A percentile compares a stretch with the other conserved stretches of the same genome.
Conservation (phyloP, 140 eudicot genomes). For the Bidens hawaiensis region DNA sequence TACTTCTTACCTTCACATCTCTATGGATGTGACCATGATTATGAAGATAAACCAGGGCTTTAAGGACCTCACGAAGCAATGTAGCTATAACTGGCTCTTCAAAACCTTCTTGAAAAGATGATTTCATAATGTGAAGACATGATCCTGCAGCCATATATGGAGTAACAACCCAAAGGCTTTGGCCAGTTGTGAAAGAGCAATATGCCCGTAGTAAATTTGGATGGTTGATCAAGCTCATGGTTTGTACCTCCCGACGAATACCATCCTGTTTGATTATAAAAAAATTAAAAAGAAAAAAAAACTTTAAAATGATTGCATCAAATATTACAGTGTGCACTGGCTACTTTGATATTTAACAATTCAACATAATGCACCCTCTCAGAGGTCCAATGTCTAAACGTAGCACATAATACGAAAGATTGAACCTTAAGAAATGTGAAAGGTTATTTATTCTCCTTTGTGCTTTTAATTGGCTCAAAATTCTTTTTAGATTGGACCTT, state of each 20-base stretch:
- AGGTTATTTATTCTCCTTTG: constrained; percentile 2
- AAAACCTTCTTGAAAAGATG: constrained; percentile 87
- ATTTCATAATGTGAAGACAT: constrained; percentile 89
- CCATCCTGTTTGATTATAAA: constrained; percentile 62
- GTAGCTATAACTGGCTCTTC: constrained; percentile 93
- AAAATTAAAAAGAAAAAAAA: not conserved
- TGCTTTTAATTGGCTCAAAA: no score
- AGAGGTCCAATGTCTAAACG: not conserved
- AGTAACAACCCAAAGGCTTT: constrained; percentile 92
- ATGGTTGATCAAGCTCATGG: constrained; percentile 81
- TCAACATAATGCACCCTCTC: constrained; percentile 12
- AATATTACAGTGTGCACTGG: constrained; percentile 6
- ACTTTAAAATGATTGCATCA: not conserved
- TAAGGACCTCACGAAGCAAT: constrained; percentile 80
- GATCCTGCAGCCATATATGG: constrained; percentile 98
- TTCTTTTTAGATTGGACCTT: not conserved
- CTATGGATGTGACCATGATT: constrained; percentile 91
- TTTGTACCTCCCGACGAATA: constrained; percentile 92
- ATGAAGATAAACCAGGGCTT: constrained; percentile 92
- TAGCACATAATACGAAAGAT: not conserved
- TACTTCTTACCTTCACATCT: constrained; percentile 93
- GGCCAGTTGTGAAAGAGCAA: constrained; percentile 84
- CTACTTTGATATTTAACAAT: constrained; percentile 6
- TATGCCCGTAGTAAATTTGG: constrained; percentile 80
- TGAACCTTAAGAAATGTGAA: constrained; percentile 2